A percentile compares a stretch with the other conserved stretches of the same genome.
Conservation (phyloP, 768 basidiomycete genomes). For the Suillus subaureus region DNA sequence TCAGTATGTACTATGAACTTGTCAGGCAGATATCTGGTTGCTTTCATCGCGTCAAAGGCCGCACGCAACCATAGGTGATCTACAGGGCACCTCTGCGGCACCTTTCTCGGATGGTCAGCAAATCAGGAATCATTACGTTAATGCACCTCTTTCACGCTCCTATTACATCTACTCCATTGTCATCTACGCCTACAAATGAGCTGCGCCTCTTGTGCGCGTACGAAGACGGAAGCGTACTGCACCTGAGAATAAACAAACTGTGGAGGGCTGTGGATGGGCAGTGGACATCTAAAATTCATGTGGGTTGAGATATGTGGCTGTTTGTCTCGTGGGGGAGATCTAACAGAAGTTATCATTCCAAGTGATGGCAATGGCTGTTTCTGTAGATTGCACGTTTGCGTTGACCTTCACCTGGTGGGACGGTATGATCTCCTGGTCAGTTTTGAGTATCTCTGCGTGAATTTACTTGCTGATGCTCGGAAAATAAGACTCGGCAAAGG, state of each 20-base stretch:
- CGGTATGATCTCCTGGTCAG: slow-evolving; percentile 60
- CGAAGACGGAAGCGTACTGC: slow-evolving; percentile 67
- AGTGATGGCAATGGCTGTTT: slow-evolving; percentile 90
- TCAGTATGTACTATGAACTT: slow-evolving; percentile 3
- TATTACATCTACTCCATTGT: slow-evolving; percentile 30
- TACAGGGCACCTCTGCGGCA: slow-evolving; percentile 29
- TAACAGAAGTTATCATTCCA: neutral
- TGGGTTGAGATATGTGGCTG: slow-evolving; percentile 35
- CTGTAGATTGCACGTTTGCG: slow-evolving; percentile 60
- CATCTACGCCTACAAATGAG: slow-evolving; percentile 35
- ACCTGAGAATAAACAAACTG: slow-evolving; percentile 35
- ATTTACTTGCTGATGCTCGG: slow-evolving; percentile 1
- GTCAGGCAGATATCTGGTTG: slow-evolving; percentile 84
- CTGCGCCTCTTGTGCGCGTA: slow-evolving; percentile 74
- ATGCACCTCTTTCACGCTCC: slow-evolving; percentile 59
- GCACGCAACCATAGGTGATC: slow-evolving; percentile 83
- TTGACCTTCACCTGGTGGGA: slow-evolving; percentile 77
- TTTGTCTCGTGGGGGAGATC: neutral
- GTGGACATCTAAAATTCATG: slow-evolving; percentile 70
- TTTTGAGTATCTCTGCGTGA: slow-evolving; percentile 11
- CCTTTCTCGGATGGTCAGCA: slow-evolving; percentile 19
- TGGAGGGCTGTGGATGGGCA: slow-evolving; percentile 78
- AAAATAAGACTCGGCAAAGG: slow-evolving; percentile 19
- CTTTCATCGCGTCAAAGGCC: slow-evolving; percentile 67
- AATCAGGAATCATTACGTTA: slow-evolving; percentile 85